A percentile compares a stretch with the other conserved stretches of the same genome.
Evolutionary conservation across 2,329 filamentous ascomycete species (phyloP).

Genomic region (Penicillium sp.): DNA sequence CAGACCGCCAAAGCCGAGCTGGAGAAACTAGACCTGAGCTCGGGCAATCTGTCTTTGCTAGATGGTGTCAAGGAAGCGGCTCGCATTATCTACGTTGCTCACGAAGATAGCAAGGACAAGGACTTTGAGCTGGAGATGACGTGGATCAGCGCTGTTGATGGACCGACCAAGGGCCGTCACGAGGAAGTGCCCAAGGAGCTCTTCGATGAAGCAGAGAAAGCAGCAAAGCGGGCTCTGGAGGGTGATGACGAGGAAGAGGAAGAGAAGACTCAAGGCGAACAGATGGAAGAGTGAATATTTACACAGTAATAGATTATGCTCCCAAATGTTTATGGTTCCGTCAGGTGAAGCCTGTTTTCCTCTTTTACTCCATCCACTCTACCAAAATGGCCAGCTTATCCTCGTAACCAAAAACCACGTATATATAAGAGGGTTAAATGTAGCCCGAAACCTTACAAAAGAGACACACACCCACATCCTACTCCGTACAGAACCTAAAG

Average conservation of each 20-base stretch:
- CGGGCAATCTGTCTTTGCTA: slow-evolving; percentile 70
- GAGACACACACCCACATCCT: not conserved
- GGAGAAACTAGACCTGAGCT: slow-evolving; percentile 89
- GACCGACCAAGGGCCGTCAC: slow-evolving; percentile 88
- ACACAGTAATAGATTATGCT: slow-evolving; percentile 23
- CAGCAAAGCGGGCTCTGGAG: slow-evolving; percentile 86
- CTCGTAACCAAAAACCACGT: not conserved
- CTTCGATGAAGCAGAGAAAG: slow-evolving; percentile 83
- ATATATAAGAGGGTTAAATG: not conserved
- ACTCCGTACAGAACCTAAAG: slow-evolving; percentile 27
- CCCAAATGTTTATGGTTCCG: slow-evolving; percentile 19
- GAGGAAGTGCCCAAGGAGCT: slow-evolving; percentile 89
- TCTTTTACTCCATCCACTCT: not conserved
- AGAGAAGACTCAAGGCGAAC: slow-evolving; percentile 62
- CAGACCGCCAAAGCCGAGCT: slow-evolving; percentile 97
- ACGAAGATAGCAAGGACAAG: slow-evolving; percentile 99
- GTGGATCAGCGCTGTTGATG: slow-evolving; percentile 82
- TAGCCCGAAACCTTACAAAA: slow-evolving; percentile 1
- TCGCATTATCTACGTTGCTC: slow-evolving; percentile 92
- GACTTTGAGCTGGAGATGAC: slow-evolving; percentile 99
- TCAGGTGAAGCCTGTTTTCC: not conserved
- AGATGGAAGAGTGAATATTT: slow-evolving; percentile 77
- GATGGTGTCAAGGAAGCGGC: slow-evolving; percentile 95
- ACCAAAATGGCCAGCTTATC: not conserved
- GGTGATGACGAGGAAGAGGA: slow-evolving; percentile 80